Evolutionary conservation across 2,329 filamentous ascomycete species (phyloP).

Genomic region (Epichloe amarillans): DNA sequence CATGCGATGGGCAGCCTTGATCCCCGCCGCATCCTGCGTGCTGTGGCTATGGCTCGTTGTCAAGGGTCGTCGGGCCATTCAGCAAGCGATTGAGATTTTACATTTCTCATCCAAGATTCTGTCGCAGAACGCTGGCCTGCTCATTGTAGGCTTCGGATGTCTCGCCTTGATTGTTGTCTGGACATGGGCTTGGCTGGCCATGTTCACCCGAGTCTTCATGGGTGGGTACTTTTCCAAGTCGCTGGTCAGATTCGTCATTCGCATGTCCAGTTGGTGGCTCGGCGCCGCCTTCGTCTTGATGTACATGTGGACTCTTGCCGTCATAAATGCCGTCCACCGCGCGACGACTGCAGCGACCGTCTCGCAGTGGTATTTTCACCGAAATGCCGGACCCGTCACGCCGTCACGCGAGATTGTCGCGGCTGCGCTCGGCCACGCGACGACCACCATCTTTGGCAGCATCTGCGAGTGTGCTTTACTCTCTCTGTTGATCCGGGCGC

Average conservation of each 20-base stretch:
- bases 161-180: constrained; percentile 66
- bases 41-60: constrained; percentile 77
- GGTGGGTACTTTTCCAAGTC: constrained; percentile 66
- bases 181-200: constrained; percentile 93
- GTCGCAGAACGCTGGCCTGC: constrained; percentile 67
- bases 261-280: constrained; percentile 85
- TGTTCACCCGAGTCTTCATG: constrained; percentile 93
- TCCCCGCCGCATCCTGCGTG: constrained; percentile 60
- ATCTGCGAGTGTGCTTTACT: constrained; percentile 81
- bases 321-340: constrained; percentile 79
- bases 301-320: constrained; percentile 87
- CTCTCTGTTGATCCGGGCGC: constrained; percentile 67
- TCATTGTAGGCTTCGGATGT: constrained; percentile 70
- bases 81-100: constrained; percentile 74
- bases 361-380: constrained; percentile 98
- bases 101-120: constrained; percentile 88
- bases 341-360: constrained; percentile 89
- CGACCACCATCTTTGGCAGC: constrained; percentile 80
- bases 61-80: constrained; percentile 66
- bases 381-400: constrained; percentile 64
- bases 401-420: constrained; percentile 69
- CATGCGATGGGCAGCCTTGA: constrained; percentile 76
- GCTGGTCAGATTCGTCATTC: constrained; percentile 60
- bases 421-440: constrained; percentile 69
- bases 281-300: constrained; percentile 85